Evolutionary conservation across 225 moss, liverwort and hornwort species (phyloP).

Genomic region (Thuidium tamariscinum): DNA sequence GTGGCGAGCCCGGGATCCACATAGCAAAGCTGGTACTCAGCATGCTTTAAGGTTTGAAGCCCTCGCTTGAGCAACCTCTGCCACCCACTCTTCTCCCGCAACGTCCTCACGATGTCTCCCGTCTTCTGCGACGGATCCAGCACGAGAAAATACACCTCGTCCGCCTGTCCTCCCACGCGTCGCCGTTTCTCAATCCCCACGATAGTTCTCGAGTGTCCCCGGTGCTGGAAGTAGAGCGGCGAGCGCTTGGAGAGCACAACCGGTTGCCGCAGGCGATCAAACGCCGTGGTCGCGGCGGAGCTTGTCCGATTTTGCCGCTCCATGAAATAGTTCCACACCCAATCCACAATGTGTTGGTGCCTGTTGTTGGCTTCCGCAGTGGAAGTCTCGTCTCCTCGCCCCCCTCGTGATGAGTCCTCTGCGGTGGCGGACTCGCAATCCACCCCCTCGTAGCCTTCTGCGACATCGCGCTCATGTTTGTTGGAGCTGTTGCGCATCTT

Average conservation of each 20-base stretch:
- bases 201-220: conserved; percentile 71
- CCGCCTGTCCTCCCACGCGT: conserved; percentile 15
- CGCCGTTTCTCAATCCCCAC: conserved; percentile 63
- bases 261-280: conserved; percentile 28
- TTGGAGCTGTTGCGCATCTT: conserved; percentile 12
- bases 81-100: conserved; percentile 51
- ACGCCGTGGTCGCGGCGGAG: conserved; percentile 7
- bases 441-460: conserved; percentile 23
- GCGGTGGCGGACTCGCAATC: background rate
- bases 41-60: conserved; percentile 45
- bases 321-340: conserved; percentile 82
- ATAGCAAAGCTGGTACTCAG: conserved; percentile 78
- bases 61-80: conserved; percentile 43
- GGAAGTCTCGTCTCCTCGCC: background rate
- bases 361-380: background rate
- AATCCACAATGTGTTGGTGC: conserved; percentile 63
- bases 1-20: conserved; percentile 52
- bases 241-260: conserved; percentile 50
- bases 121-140: conserved; percentile 67
- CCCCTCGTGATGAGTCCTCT: background rate
- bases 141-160: conserved; percentile 52
- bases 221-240: conserved; percentile 70
- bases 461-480: conserved; percentile 16
- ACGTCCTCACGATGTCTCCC: conserved; percentile 31
- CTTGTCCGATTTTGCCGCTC: conserved; percentile 9